Conservation (phyloP, 352 stramenopile genomes). For the Thalassiosira ordinaria region DNA sequence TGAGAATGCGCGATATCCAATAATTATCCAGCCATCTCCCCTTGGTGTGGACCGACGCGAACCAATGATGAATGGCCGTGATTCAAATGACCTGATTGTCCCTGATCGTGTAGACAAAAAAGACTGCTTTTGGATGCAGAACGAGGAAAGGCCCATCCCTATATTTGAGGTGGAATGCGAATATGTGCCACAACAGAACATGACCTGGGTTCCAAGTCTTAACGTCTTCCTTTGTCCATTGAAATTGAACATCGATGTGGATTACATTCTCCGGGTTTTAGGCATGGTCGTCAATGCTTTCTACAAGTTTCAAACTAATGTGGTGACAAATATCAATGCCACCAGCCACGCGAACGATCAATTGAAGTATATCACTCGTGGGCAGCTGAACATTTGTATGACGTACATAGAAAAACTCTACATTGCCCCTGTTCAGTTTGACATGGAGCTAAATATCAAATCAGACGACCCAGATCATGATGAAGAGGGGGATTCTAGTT, state of each 20-base stretch:
- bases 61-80: not conserved
- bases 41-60: conserved; percentile 52
- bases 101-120: conserved; percentile 30
- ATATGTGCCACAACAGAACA: conserved; percentile 61
- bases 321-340: conserved; percentile 23
- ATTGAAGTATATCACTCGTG: conserved; percentile 49
- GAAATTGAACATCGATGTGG: conserved; percentile 62
- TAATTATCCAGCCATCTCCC: conserved; percentile 65
- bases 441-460: conserved; percentile 69
- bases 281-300: conserved; percentile 56
- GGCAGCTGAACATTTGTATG: conserved; percentile 34
- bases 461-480: conserved; percentile 45
- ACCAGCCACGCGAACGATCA: conserved; percentile 43
- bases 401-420: conserved; percentile 71
- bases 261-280: conserved; percentile 61
- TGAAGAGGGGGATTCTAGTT: conserved; percentile 23
- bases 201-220: conserved; percentile 62
- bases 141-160: conserved; percentile 51
- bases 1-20: conserved; percentile 59
- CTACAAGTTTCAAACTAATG: conserved; percentile 35
- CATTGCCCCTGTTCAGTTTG: conserved; percentile 52
- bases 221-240: conserved; percentile 52
- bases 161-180: conserved; percentile 50
- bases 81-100: not conserved
- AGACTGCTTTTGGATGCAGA: conserved; percentile 52